Conservation (phyloP, 2,329 filamentous ascomycete genomes). For the Xylariales sp. region DNA sequence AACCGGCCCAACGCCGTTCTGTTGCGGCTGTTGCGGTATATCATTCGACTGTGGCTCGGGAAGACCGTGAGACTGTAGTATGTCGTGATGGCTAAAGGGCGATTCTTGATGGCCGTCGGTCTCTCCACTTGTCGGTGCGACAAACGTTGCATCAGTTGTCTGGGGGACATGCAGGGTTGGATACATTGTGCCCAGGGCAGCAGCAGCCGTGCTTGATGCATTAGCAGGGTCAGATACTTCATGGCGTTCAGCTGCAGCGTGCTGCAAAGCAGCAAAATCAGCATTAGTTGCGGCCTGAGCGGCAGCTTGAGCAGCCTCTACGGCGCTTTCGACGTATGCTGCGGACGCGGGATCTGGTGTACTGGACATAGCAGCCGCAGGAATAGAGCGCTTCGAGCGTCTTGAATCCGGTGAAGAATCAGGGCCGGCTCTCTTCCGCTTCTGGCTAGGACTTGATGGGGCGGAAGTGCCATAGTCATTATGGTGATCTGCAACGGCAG, state of each 20-base stretch:
- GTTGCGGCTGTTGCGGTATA: slow-evolving; percentile 44
- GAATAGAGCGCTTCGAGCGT: slow-evolving; percentile 62
- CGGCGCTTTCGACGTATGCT: slow-evolving; percentile 66
- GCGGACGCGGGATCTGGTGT: slow-evolving; percentile 57
- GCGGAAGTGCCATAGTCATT: slow-evolving; percentile 58
- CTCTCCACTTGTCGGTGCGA: slow-evolving; percentile 60
- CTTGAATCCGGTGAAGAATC: slow-evolving; percentile 61
- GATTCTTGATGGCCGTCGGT: slow-evolving; percentile 52
- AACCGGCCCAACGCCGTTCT: slow-evolving; percentile 55
- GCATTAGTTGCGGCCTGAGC: slow-evolving; percentile 56
- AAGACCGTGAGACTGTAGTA: slow-evolving; percentile 53
- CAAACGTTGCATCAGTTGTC: slow-evolving; percentile 70
- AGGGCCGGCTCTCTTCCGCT: slow-evolving; percentile 64
- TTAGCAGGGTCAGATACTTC: slow-evolving; percentile 63
- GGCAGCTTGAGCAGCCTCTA: slow-evolving; percentile 59
- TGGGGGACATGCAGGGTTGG: slow-evolving; percentile 69
- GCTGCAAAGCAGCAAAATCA: slow-evolving; percentile 68
- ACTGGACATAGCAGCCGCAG: slow-evolving; percentile 57
- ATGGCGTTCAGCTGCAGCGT: slow-evolving; percentile 61
- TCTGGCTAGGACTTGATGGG: slow-evolving; percentile 60
- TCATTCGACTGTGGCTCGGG: slow-evolving; percentile 48
- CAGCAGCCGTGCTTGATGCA: slow-evolving; percentile 69
- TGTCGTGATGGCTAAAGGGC: slow-evolving; percentile 51
- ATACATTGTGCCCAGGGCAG: slow-evolving; percentile 68
- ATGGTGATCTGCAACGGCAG: slow-evolving; percentile 61